Conservation (phyloP, 208 protist species). For the Endotrypanum monterogeii region DNA sequence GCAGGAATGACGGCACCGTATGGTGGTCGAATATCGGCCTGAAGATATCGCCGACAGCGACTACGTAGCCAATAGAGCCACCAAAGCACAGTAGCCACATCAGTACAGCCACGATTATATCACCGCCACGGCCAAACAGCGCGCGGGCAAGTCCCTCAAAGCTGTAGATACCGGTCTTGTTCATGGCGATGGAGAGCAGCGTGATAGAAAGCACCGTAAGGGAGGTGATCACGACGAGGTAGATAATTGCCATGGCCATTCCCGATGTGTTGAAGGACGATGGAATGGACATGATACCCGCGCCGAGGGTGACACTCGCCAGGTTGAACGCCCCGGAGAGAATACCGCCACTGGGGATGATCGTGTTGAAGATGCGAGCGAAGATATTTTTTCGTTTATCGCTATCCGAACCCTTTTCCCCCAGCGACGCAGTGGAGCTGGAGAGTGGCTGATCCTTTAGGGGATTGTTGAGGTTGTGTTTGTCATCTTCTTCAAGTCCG, state of each 20-base stretch:
- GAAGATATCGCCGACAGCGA: constrained; percentile 49
- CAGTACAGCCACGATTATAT: constrained; percentile 46
- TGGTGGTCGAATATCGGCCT: constrained; percentile 23
- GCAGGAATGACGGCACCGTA: constrained; percentile 41
- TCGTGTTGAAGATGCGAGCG: constrained; percentile 10
- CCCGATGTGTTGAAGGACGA: constrained; percentile 55
- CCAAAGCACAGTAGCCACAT: constrained; percentile 74
- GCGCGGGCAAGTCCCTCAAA: constrained; percentile 49
- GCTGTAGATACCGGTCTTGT: constrained; percentile 50
- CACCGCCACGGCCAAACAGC: constrained; percentile 61
- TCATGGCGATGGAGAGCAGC: constrained; percentile 49
- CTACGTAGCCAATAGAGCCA: constrained; percentile 48
- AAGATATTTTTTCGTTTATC: constrained; percentile 19
- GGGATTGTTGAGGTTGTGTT: neutral
- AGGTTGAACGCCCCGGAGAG: constrained; percentile 55
- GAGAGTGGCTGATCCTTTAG: neutral
- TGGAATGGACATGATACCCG: constrained; percentile 70
- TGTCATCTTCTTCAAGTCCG: neutral
- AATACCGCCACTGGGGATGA: constrained; percentile 55
- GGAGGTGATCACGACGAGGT: constrained; percentile 50
- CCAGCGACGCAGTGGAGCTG: neutral
- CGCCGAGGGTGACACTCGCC: constrained; percentile 57
- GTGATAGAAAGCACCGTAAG: constrained; percentile 69
- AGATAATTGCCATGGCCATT: constrained; percentile 61
- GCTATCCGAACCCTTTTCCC: neutral